phyloP scores from a whole-genome alignment of 352 stramenopile species.

The Blastocystis hominis region DNA sequence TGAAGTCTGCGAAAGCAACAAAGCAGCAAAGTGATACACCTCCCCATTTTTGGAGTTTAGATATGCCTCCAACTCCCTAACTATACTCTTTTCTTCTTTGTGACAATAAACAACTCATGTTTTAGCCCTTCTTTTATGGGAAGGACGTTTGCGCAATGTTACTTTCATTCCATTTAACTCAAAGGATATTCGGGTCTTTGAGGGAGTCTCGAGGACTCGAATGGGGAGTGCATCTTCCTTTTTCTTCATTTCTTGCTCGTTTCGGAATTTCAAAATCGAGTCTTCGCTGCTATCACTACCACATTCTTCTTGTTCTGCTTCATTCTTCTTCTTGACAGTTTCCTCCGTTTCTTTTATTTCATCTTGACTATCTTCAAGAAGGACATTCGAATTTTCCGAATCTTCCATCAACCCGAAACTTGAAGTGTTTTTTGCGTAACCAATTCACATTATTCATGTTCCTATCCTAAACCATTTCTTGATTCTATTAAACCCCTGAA shows the following conservation, averaged over 20 bases:
- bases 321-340: no score
- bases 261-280: no score
- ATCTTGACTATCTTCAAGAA: constrained; percentile 62
- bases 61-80: background rate
- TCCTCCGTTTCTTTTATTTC: constrained; percentile 57
- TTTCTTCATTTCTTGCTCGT: no score
- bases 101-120: background rate
- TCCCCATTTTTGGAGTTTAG: constrained; percentile 2
- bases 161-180: constrained; percentile 8
- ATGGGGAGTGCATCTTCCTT: no score
- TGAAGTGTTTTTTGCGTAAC: no score
- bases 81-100: background rate
- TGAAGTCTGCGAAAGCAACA: background rate
- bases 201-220: no score
- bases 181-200: background rate
- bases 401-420: no score
- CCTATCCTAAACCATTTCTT: no score
- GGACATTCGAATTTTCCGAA: background rate
- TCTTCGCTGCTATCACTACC: no score
- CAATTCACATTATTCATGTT: no score
- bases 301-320: no score
- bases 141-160: background rate
- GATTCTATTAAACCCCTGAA: no score
- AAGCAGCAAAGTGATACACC: background rate
- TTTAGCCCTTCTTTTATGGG: background rate